phyloP scores from a whole-genome alignment of 768 basidiomycete species.

The Rhizopogon roseolus region DNA sequence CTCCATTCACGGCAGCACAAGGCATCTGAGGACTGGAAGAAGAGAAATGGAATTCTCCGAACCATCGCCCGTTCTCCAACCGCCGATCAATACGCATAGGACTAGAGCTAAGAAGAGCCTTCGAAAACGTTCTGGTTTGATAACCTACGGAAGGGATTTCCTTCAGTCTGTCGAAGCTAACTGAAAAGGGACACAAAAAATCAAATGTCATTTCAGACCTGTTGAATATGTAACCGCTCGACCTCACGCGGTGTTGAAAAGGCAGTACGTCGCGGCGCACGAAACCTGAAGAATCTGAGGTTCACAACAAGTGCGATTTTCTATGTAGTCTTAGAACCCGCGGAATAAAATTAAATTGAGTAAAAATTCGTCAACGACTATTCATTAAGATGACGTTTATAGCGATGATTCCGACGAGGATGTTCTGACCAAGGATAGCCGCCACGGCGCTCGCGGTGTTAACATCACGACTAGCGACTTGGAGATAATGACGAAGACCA shows the following conservation, averaged over 20 bases:
- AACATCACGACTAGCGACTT: neutral
- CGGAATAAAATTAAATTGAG: neutral
- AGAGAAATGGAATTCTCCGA: neutral
- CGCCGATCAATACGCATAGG: neutral
- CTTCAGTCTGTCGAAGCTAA: no score
- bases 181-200: neutral
- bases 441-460: neutral
- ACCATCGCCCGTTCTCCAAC: neutral
- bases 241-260: neutral
- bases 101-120: neutral
- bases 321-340: no score
- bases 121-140: neutral
- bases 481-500: neutral
- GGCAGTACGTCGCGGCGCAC: neutral
- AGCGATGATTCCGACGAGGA: neutral
- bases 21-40: neutral
- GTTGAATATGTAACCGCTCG: neutral
- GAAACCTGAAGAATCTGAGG: no score
- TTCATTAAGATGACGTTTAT: no score
- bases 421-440: neutral
- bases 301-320: neutral
- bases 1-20: neutral
- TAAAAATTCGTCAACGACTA: neutral
- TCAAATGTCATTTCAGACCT: neutral
- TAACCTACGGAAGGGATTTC: neutral